These are phyloP conservation scores for Penicillium sp. DNA, from an alignment of 2,329 filamentous ascomycete genomes.

Conservation along the genomic window DNA sequence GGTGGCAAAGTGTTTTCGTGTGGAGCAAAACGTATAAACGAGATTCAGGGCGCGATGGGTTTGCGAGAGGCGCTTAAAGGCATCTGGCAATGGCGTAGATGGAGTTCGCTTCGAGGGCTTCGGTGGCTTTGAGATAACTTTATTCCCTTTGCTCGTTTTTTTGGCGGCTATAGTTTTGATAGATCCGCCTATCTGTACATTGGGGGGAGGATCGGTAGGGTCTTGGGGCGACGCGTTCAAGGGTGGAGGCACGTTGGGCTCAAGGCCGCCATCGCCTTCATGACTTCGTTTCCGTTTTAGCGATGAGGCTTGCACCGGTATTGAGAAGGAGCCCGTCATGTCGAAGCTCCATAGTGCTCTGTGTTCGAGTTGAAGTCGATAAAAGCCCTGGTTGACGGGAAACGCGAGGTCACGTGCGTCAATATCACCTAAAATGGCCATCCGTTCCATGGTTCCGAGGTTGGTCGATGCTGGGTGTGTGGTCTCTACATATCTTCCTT, in stretches of 20 bases:
- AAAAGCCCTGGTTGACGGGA: background rate
- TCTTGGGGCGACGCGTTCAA: constrained; percentile 19
- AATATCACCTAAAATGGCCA: constrained; percentile 30
- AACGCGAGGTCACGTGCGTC: constrained; percentile 17
- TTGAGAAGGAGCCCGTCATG: constrained; percentile 22
- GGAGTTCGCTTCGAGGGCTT: constrained; percentile 26
- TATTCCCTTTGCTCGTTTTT: constrained; percentile 7
- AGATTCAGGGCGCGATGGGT: constrained; percentile 84
- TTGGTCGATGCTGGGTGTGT: background rate
- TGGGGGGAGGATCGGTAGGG: background rate
- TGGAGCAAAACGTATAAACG: constrained; percentile 92
- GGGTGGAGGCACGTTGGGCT: background rate
- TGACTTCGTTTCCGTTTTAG: constrained; percentile 24
- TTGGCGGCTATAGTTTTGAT: constrained; percentile 4
- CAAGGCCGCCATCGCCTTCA: constrained; percentile 2
- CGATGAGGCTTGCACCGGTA: background rate
- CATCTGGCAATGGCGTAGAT: constrained; percentile 68
- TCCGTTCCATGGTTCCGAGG: background rate
- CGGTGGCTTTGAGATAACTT: constrained; percentile 11
- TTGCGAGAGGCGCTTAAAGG: constrained; percentile 70
- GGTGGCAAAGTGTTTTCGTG: constrained; percentile 86
- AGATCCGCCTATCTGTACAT: background rate
- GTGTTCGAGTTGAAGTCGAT: background rate
- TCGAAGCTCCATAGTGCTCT: constrained; percentile 25
- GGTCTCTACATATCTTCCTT: too few species aligned